A percentile compares a stretch with the other conserved stretches of the same genome.
These are phyloP conservation scores for Codiaeum variegatum DNA, from an alignment of 441 rosid species.

Conservation along the genomic window DNA sequence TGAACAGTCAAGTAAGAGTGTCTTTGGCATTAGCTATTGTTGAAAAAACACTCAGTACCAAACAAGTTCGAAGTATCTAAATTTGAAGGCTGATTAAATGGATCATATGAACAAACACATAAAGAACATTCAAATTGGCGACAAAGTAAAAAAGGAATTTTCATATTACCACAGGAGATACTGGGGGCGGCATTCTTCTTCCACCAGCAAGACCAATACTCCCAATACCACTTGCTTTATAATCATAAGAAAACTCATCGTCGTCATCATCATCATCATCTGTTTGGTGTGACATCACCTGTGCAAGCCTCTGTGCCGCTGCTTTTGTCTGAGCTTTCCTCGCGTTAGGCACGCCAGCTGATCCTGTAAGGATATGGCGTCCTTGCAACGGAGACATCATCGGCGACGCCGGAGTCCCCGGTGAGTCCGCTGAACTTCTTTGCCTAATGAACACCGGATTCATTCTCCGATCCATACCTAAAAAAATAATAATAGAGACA, in stretches of 20 bases:
- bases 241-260: constrained; percentile 50
- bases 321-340: constrained; percentile 86
- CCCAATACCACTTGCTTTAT: constrained; percentile 31
- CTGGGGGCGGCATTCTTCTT: constrained; percentile 40
- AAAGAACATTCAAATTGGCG: background rate
- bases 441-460: constrained; percentile 43
- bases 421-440: constrained; percentile 32
- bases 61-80: background rate
- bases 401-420: constrained; percentile 46
- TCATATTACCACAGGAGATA: constrained; percentile 37
- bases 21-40: too few species aligned
- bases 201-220: constrained; percentile 70
- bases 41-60: too few species aligned
- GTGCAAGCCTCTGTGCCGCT: constrained; percentile 88
- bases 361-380: constrained; percentile 64
- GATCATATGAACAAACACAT: background rate
- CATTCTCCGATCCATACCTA: constrained; percentile 47
- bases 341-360: constrained; percentile 35
- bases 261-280: constrained; percentile 52
- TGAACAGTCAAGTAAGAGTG: background rate
- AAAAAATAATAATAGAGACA: background rate
- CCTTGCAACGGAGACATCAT: constrained; percentile 36
- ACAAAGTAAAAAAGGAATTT: background rate
- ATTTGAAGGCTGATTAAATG: background rate
- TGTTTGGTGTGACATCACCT: constrained; percentile 70